Base-by-base conservation (phyloP, 164 flowering plant species). In the Aristolochia contorta region DNA sequence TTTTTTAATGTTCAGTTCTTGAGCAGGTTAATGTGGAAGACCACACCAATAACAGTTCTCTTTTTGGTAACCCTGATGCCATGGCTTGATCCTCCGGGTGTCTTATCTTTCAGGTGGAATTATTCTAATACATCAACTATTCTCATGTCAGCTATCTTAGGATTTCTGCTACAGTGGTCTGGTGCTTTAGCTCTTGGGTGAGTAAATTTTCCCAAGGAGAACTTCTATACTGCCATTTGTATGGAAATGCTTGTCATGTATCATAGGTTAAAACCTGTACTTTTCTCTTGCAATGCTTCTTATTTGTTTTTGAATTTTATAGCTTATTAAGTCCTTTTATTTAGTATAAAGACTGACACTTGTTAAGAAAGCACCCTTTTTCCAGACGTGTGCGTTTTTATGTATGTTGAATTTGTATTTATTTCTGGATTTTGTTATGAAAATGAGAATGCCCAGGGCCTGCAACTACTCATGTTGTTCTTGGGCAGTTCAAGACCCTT, bases 151-250 rank as follows among this genome's bases (percentile, higher is more conserved):
- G 96, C 96, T 30, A 55, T 83, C 63, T 85, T 92, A 56, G 98
- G 98, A 16, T 92, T 92, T 76, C 76, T 92, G 70, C 94, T 92
- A 71, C 98, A 92, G 72, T 92, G 98, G 96, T 92, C 98, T 23
- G 98, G 96, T 67, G 98, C 98, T 70, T 71, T 92, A 60, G 98
- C 98, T 33, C 94, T 92, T 32, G 96, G 96, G 98, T 92, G 75
- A 73, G 91, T 37, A 37, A 0, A 37, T 8, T 7, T 37, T 37
- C 43, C 43, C 10, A 1, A 37, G 9, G 43, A 7, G 7, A 37
- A 3, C 12, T 37, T 37, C 10, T 1, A 37, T 37, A 10, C 7
- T 37, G 12, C 43, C 12, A 10, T 4, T 37, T 37, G 12, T 37
- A 37, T 37, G 12, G 43, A 37, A 37, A 37, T 37, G 12, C 10